These are phyloP conservation scores for Chlamydomonas reinhardtii DNA, from an alignment of 163 green algal genomes.

Conservation along the genomic window DNA sequence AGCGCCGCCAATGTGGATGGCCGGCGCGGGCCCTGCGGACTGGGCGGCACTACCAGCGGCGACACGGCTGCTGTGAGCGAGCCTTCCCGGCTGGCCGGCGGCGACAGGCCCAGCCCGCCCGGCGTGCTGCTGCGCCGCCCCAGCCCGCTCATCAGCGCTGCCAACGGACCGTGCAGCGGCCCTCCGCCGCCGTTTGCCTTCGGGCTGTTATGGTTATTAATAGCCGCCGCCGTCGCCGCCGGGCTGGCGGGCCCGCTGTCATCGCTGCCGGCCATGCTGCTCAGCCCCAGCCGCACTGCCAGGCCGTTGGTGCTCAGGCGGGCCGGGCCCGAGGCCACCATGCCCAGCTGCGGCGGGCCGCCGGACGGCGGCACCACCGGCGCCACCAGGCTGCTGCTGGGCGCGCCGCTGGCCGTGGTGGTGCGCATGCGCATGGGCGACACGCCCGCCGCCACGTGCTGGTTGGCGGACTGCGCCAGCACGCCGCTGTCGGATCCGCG, in stretches of 20 bases:
- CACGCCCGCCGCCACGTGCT: not conserved
- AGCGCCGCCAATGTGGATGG: constrained; percentile 8
- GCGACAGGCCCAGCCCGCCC: not conserved
- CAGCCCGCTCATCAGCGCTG: not conserved
- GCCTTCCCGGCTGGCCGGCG: not conserved
- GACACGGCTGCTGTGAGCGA: not conserved
- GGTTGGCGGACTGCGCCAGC: not conserved
- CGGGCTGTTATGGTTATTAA: not conserved
- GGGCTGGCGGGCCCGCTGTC: not conserved
- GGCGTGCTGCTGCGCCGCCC: constrained; percentile 24
- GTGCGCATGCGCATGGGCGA: constrained; percentile 24
- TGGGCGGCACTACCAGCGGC: not conserved
- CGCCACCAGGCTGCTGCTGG: not conserved
- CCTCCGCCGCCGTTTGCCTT: constrained; percentile 3
- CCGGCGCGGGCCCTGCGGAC: not conserved
- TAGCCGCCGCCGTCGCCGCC: no score
- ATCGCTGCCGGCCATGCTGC: not conserved
- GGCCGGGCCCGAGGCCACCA: not conserved
- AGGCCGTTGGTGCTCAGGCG: constrained; percentile 13
- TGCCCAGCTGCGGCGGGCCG: not conserved
- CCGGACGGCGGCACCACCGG: not conserved
- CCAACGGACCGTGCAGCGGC: not conserved
- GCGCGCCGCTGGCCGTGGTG: not conserved
- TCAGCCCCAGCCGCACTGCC: not conserved
- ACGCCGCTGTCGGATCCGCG: constrained; percentile 43